Conservation (phyloP, 305 asterid species). For the Caryopteris hybrid region DNA sequence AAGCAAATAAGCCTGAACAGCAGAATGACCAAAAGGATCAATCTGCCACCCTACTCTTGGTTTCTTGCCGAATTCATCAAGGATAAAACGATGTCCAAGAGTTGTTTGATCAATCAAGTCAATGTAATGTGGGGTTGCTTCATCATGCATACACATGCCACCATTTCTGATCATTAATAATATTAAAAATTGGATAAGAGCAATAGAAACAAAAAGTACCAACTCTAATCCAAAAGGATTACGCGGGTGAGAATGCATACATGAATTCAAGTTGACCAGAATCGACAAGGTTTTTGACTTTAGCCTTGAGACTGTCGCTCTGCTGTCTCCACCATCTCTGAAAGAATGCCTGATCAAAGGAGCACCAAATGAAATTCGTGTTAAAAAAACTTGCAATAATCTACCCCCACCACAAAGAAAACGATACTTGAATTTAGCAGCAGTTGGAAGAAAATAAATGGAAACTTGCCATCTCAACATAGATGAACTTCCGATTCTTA, state of each 20-base stretch:
- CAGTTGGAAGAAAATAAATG: background rate
- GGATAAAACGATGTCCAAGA: conserved; percentile 65
- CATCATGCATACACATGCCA: conserved; percentile 93
- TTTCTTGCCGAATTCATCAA: conserved; percentile 49
- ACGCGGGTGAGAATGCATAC: conserved; percentile 21
- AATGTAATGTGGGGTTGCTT: conserved; percentile 79
- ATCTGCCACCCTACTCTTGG: conserved; percentile 95
- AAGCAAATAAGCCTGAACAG: conserved; percentile 83
- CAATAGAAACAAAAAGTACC: background rate
- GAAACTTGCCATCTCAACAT: conserved; percentile 67
- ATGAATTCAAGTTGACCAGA: conserved; percentile 89
- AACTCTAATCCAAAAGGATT: background rate
- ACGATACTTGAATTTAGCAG: background rate
- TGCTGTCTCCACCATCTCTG: conserved; percentile 92
- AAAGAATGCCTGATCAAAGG: conserved; percentile 56
- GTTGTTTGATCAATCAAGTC: conserved; percentile 90
- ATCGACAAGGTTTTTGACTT: conserved; percentile 61
- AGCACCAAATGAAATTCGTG: background rate
- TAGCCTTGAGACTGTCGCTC: conserved; percentile 46
- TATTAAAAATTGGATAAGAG: background rate
- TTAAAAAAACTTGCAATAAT: background rate
- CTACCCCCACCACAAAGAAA: background rate
- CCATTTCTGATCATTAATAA: conserved; percentile 55
- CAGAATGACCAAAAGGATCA: conserved; percentile 89
- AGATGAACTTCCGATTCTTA: conserved; percentile 64